Evolutionary conservation across 176 grass and related monocot species (phyloP).

Genomic region (Hordeum marinum): DNA sequence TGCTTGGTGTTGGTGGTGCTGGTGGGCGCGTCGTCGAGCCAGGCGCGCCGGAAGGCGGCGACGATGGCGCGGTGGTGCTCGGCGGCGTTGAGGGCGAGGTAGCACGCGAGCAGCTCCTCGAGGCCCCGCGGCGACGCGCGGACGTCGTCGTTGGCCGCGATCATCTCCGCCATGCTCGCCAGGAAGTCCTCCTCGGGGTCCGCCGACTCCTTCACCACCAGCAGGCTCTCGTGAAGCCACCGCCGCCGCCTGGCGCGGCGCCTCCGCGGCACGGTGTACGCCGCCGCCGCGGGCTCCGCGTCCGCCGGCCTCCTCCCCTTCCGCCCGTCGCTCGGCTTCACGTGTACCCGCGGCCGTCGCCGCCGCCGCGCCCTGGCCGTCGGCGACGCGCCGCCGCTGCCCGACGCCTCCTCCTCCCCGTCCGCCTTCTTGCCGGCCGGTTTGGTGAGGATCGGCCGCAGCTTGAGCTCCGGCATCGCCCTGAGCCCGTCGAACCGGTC

Average conservation of each 20-base stretch:
- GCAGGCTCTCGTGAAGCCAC: slow-evolving; percentile 44
- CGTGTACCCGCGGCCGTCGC: background rate
- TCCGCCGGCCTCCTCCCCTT: background rate
- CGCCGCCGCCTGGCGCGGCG: background rate
- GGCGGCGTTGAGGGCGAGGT: slow-evolving; percentile 67
- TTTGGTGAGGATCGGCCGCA: slow-evolving; percentile 67
- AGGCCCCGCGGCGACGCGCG: slow-evolving; percentile 32
- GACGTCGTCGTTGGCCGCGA: slow-evolving; percentile 47
- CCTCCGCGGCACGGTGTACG: background rate
- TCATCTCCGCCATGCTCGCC: slow-evolving; percentile 79
- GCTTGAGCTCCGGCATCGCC: slow-evolving; percentile 46
- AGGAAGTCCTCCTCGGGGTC: slow-evolving; percentile 73
- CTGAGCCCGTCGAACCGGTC: slow-evolving; percentile 13
- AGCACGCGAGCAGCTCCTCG: slow-evolving; percentile 72
- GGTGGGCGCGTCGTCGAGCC: slow-evolving; percentile 16
- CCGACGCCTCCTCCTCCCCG: background rate
- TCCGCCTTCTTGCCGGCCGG: background rate
- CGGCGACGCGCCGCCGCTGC: slow-evolving; percentile 1
- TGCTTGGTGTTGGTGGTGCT: background rate
- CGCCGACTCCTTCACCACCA: slow-evolving; percentile 63
- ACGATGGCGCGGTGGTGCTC: slow-evolving; percentile 77
- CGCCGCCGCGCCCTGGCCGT: slow-evolving; percentile 16
- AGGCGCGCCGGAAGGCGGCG: slow-evolving; percentile 59
- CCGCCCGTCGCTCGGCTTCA: background rate
- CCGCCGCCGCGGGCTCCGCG: background rate